Evolutionary conservation across 257 asterid species (phyloP).

Genomic region (Oldenlandia corymbosa): DNA sequence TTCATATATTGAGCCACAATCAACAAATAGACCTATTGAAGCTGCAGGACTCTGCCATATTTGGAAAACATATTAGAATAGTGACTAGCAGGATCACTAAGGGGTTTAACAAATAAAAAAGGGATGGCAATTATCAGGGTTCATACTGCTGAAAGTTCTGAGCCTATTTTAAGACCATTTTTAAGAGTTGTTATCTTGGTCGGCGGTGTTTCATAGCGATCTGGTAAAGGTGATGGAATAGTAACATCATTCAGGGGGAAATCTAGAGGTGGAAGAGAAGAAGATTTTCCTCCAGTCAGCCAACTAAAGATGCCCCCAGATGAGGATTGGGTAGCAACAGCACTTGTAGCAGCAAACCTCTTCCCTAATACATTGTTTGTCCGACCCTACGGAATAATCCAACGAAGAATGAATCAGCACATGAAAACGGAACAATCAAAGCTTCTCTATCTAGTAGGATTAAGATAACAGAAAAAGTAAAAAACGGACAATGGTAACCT

Average conservation of each 20-base stretch:
- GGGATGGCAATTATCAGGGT: not conserved
- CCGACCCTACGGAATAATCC: conserved; percentile 35
- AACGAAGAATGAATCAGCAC: not conserved
- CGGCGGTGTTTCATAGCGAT: conserved; percentile 64
- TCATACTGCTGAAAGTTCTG: conserved; percentile 75
- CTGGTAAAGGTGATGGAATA: conserved; percentile 70
- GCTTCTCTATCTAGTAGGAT: not conserved
- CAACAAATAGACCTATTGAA: conserved; percentile 78
- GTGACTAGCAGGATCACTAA: not conserved
- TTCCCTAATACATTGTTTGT: conserved; percentile 38
- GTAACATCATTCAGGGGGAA: conserved; percentile 63
- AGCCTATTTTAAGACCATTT: conserved; percentile 71
- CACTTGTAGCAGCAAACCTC: conserved; percentile 68
- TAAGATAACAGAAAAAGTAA: no score
- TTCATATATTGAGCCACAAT: conserved; percentile 85
- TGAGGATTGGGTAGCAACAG: conserved; percentile 51
- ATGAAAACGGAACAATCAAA: not conserved
- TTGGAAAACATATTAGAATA: not conserved
- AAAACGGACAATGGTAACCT: not conserved
- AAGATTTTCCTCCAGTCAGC: conserved; percentile 55
- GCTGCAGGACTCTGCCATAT: conserved; percentile 68
- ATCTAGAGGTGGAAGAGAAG: conserved; percentile 67
- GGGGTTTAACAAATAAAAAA: not conserved
- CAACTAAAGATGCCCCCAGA: conserved; percentile 63
- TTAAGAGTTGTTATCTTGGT: conserved; percentile 67